A percentile compares a stretch with the other conserved stretches of the same genome.
These are phyloP conservation scores for Coprinopsis sp. DNA, from an alignment of 768 basidiomycete species.

Conservation along the genomic window DNA sequence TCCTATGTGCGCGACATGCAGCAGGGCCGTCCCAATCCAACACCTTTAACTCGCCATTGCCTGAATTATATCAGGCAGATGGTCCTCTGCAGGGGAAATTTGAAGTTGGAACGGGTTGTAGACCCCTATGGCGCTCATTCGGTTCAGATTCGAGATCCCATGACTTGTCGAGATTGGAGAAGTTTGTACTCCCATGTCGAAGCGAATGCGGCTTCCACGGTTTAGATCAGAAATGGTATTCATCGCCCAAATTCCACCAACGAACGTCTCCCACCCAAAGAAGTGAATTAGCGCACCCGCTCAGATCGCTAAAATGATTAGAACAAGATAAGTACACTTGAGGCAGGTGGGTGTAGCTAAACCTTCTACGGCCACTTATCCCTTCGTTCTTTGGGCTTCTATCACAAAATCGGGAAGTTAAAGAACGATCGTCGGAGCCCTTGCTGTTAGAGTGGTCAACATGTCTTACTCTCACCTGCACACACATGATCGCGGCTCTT, in stretches of 20 bases:
- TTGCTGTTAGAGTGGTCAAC: too few species aligned
- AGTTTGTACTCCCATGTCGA: conserved; percentile 4
- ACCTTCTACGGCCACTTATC: too few species aligned
- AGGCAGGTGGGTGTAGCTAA: not conserved
- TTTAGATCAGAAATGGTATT: not conserved
- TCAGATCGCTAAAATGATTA: not conserved
- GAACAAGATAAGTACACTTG: not conserved
- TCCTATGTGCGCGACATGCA: conserved; percentile 9
- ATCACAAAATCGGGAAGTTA: too few species aligned
- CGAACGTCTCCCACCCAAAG: conserved; percentile 10
- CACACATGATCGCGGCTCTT: too few species aligned
- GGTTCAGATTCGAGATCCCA: conserved; percentile 3
- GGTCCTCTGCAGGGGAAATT: conserved; percentile 31
- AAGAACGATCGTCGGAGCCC: too few species aligned
- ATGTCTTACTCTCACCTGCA: too few species aligned
- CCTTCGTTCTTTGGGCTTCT: too few species aligned
- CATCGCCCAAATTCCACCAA: not conserved
- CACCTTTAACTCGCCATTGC: conserved; percentile 31
- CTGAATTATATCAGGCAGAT: conserved; percentile 33
- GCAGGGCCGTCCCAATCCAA: not conserved
- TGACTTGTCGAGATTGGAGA: conserved; percentile 11
- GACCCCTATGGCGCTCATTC: conserved; percentile 9
- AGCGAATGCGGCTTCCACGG: too few species aligned
- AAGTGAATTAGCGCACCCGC: too few species aligned
- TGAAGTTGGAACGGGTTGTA: conserved; percentile 28